Percentiles rank a stretch among this genome's conserved stretches.
phyloP scores from a whole-genome alignment of 2,329 filamentous ascomycete species.

The Blastomyces emzantsi region DNA sequence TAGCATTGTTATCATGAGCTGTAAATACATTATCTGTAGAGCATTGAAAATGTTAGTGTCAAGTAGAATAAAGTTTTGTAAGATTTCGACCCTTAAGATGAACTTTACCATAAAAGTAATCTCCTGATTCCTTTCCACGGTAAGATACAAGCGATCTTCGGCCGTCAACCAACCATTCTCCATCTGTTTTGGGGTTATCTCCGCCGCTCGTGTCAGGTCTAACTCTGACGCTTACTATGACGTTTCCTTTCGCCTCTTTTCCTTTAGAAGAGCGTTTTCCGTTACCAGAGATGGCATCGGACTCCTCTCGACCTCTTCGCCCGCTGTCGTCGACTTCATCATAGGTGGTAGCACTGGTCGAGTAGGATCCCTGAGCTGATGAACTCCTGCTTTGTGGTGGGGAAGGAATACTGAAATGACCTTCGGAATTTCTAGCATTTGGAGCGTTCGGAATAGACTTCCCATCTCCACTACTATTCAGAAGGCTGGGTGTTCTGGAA shows the following conservation, averaged over 20 bases:
- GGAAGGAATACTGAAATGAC: slow-evolving; percentile 66
- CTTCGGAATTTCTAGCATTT: slow-evolving; percentile 60
- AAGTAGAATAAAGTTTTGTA: not conserved
- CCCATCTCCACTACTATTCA: slow-evolving; percentile 70
- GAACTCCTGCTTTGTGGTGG: slow-evolving; percentile 84
- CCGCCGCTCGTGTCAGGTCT: slow-evolving; percentile 67
- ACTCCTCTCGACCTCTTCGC: slow-evolving; percentile 27
- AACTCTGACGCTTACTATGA: slow-evolving; percentile 89
- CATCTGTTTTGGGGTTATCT: slow-evolving; percentile 55
- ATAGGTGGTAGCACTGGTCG: slow-evolving; percentile 79
- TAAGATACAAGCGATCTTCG: slow-evolving; percentile 74
- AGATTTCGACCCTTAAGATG: not conserved
- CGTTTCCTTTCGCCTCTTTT: slow-evolving; percentile 83
- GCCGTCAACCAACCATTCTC: slow-evolving; percentile 88
- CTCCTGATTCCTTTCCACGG: slow-evolving; percentile 78
- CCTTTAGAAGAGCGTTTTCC: slow-evolving; percentile 27
- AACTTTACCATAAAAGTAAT: slow-evolving; percentile 73
- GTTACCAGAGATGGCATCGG: slow-evolving; percentile 19
- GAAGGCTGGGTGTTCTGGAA: slow-evolving; percentile 57
- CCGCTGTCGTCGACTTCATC: slow-evolving; percentile 61
- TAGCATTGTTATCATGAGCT: slow-evolving; percentile 84
- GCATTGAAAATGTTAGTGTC: not conserved
- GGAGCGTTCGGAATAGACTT: slow-evolving; percentile 58
- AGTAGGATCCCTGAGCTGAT: slow-evolving; percentile 85
- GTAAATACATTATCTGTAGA: slow-evolving; percentile 86